Evolutionary conservation across 495 filamentous ascomycete genomes (phyloP).

Genomic region (Podospora sp.): DNA sequence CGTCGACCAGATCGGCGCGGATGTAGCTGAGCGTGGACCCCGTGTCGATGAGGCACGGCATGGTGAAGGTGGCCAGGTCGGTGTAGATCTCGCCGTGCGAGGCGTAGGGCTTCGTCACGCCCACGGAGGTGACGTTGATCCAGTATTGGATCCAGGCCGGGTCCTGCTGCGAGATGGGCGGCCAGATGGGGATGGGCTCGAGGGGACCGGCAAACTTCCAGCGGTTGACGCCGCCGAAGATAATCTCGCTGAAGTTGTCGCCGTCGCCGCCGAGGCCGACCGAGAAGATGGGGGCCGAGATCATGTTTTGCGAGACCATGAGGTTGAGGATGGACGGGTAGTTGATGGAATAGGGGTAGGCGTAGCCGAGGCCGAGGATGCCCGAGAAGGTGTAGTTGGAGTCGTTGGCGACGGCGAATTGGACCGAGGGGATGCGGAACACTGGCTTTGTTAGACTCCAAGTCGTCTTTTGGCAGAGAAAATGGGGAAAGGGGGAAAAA

Average conservation of each 20-base stretch:
- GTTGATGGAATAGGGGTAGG: conserved; percentile 42
- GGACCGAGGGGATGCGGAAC: conserved; percentile 32
- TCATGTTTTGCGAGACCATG: conserved; percentile 61
- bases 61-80: conserved; percentile 35
- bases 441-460: conserved; percentile 23
- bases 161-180: conserved; percentile 44
- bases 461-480: background rate
- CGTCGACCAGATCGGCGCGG: conserved; percentile 39
- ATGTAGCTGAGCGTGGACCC: conserved; percentile 49
- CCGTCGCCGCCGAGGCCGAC: conserved; percentile 60
- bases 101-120: conserved; percentile 38
- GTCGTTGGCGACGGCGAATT: conserved; percentile 43
- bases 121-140: conserved; percentile 47
- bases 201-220: conserved; percentile 48
- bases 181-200: conserved; percentile 46
- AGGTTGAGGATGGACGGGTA: conserved; percentile 70
- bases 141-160: conserved; percentile 44
- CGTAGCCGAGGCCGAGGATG: conserved; percentile 45
- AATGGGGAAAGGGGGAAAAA: background rate
- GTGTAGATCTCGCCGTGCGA: conserved; percentile 34
- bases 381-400: conserved; percentile 49
- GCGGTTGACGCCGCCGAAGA: conserved; percentile 49
- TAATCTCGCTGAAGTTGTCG: conserved; percentile 45
- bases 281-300: conserved; percentile 73
- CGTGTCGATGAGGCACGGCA: conserved; percentile 45